Percentiles rank a stretch among this genome's conserved stretches.
phyloP scores from a whole-genome alignment of 352 stramenopile species.

The Phytophthora capsici region DNA sequence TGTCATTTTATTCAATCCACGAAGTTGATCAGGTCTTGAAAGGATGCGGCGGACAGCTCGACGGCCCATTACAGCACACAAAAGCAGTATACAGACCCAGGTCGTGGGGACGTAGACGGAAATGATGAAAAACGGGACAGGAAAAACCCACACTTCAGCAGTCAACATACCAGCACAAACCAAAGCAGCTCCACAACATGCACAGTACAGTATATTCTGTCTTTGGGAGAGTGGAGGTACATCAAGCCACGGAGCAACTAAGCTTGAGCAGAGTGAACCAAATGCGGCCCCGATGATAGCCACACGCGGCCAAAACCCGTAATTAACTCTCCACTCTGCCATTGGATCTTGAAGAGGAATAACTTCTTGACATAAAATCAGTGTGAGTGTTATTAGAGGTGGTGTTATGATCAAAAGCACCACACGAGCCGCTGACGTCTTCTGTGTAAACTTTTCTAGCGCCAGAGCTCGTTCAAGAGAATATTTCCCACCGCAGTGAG shows the following conservation, averaged over 20 bases:
- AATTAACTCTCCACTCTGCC: conserved; percentile 9
- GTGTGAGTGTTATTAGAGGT: neutral
- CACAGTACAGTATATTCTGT: neutral
- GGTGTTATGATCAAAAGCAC: neutral
- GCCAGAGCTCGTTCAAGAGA: conserved; percentile 2
- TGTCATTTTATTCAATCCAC: neutral
- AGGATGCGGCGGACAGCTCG: neutral
- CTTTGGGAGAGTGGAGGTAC: neutral
- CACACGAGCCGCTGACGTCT: neutral
- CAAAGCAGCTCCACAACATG: neutral
- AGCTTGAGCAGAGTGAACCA: neutral
- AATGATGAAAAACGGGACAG: conserved; percentile 15
- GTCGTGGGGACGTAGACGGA: neutral
- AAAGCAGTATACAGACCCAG: neutral
- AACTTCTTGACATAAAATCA: conserved; percentile 8
- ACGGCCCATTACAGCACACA: conserved; percentile 1
- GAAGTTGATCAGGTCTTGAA: conserved; percentile 4
- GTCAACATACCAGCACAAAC: neutral
- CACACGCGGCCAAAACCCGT: conserved; percentile 11
- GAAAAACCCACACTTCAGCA: conserved; percentile 12
- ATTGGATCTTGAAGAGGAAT: conserved; percentile 15
- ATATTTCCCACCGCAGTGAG: conserved; percentile 1
- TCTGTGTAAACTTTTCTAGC: neutral
- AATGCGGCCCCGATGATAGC: neutral
- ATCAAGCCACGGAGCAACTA: neutral